Evolutionary conservation across 148 eudicot genomes (phyloP).

Genomic region (Vaccinium corymbosum): DNA sequence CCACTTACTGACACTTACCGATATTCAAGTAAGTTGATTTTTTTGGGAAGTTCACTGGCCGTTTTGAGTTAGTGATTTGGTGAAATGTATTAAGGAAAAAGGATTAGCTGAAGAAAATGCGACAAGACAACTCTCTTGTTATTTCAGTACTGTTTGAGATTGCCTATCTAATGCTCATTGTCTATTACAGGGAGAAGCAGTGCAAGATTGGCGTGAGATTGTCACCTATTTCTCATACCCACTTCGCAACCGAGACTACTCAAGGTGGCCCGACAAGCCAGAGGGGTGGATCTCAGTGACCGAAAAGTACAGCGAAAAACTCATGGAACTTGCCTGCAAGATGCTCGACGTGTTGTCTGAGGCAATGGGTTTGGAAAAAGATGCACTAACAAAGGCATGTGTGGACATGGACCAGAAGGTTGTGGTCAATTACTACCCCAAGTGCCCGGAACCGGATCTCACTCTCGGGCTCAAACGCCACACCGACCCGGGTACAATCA

Average conservation of each 20-base stretch:
- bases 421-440: slow-evolving; percentile 83
- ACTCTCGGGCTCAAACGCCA: slow-evolving; percentile 86
- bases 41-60: neutral
- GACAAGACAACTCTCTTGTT: neutral
- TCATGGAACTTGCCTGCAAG: slow-evolving; percentile 73
- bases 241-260: slow-evolving; percentile 59
- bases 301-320: slow-evolving; percentile 56
- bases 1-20: too few species aligned
- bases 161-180: neutral
- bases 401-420: slow-evolving; percentile 95
- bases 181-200: slow-evolving; percentile 62
- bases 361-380: slow-evolving; percentile 82
- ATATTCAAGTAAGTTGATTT: too few species aligned
- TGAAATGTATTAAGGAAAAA: neutral
- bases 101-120: neutral
- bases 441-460: slow-evolving; percentile 82
- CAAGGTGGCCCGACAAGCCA: slow-evolving; percentile 91
- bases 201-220: slow-evolving; percentile 82
- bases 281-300: slow-evolving; percentile 72
- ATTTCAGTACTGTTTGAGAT: neutral
- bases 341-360: slow-evolving; percentile 72
- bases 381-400: slow-evolving; percentile 77
- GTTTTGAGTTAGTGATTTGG: neutral
- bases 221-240: slow-evolving; percentile 91
- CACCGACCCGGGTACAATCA: slow-evolving; percentile 91